A percentile compares a stretch with the other conserved stretches of the same genome.
These are phyloP conservation scores for Zizania palustris DNA, from an alignment of 202 grass and related monocot species.

Conservation along the genomic window DNA sequence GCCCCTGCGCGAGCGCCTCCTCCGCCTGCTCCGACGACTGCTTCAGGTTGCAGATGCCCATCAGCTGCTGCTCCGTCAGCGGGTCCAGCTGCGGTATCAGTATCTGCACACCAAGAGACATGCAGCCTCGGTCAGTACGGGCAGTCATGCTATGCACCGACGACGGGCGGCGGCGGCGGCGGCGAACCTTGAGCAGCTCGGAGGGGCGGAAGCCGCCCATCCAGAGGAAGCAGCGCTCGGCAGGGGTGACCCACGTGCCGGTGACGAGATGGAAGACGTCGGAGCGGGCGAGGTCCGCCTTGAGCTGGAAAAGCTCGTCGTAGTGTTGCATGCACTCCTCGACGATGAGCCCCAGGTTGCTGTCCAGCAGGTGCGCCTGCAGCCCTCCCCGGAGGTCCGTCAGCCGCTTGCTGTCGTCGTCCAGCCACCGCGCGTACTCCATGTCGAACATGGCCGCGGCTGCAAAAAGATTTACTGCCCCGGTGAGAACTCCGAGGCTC, in stretches of 20 bases:
- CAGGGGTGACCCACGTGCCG: slow-evolving; percentile 65
- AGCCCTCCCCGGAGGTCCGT: slow-evolving; percentile 64
- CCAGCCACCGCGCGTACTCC: slow-evolving; percentile 84
- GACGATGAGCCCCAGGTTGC: slow-evolving; percentile 67
- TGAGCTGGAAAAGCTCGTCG: slow-evolving; percentile 87
- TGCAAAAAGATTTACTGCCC: slow-evolving; percentile 23
- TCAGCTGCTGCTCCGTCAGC: slow-evolving; percentile 82
- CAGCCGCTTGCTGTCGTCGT: slow-evolving; percentile 65
- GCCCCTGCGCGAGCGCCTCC: slow-evolving; percentile 84
- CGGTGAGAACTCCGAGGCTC: slow-evolving; percentile 6
- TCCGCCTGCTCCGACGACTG: slow-evolving; percentile 94
- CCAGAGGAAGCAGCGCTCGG: slow-evolving; percentile 94
- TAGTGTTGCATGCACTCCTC: slow-evolving; percentile 82
- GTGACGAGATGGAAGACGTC: slow-evolving; percentile 92
- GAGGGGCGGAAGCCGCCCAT: slow-evolving; percentile 93
- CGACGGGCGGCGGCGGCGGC: background rate
- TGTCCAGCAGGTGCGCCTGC: slow-evolving; percentile 62
- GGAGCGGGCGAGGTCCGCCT: slow-evolving; percentile 55
- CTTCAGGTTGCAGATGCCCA: slow-evolving; percentile 71
- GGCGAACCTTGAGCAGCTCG: slow-evolving; percentile 73
- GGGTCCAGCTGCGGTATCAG: slow-evolving; percentile 82
- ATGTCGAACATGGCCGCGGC: slow-evolving; percentile 90
- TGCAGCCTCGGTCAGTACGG: too few species aligned
- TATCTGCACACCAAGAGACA: slow-evolving; percentile 49
- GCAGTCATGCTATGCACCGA: background rate